Evolutionary conservation across 2,329 filamentous ascomycete species (phyloP), one percentile per base, ranked within the genome.

Genomic region (Fusarium sarcochroum): DNA sequence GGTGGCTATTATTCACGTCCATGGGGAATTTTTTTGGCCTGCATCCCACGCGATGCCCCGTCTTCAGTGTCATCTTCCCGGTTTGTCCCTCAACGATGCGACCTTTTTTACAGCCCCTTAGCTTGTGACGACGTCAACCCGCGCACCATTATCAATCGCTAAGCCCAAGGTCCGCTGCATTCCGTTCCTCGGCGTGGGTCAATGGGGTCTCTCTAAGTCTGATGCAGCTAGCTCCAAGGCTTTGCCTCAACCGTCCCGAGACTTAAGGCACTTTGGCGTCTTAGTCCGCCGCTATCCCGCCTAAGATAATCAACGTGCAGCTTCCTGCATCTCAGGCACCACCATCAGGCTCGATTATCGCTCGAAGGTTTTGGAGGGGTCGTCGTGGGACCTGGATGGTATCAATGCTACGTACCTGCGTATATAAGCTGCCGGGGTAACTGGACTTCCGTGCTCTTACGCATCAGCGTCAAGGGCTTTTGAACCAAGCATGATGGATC

Each of bases 301-400:
- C 66, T 58, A 69, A 74, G 72, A 74, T 74, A 74, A 74, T 73
- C 72, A 74, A 74, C 66, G 57, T 74, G 72, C 71, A 74, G 62
- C 63, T 64, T 66, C 56, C 51, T 68, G 64, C 69, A 71, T 72
- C 64, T 57, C 70, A 64, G 69, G 63, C 54, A 69, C 69, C 65
- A 58, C 50, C 58, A 44, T 57, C 37, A 46, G 47, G 40, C 44
- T 66, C 57, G 52, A 69, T 66, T 54, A 52, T 69, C 61, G 51
- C 61, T 40, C 59, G 30, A 58, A 15, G 21, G 17, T 61, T 55
- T 54, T 32, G 44, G 57, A 53, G 35, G 58, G 61, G 58, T 52
- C 15, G 21, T 46, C 60, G 46, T 47, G 41, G 35, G 40, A 27
- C 37, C 45, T 58, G 21, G 27, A 46, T 56, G 42, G 30, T 55